Conservation (phyloP, 2,329 filamentous ascomycete genomes). For the Alternaria hordeiaustralica region DNA sequence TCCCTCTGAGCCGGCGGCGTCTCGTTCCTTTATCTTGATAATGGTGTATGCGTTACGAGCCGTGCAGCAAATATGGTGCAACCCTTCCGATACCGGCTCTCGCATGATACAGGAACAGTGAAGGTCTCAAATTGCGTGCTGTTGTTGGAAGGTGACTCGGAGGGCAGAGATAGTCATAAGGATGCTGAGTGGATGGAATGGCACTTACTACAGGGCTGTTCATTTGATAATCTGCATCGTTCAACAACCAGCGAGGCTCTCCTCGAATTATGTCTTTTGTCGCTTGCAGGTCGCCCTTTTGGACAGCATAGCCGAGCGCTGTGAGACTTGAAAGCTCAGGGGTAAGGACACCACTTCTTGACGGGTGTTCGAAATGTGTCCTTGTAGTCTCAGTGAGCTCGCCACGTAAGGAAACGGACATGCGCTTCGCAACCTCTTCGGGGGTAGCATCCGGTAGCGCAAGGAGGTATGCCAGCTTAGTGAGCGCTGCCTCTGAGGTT, state of each 20-base stretch:
- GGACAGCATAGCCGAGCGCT: conserved; percentile 80
- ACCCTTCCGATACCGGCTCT: conserved; percentile 37
- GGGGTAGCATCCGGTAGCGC: conserved; percentile 69
- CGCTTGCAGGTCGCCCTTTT: conserved; percentile 69
- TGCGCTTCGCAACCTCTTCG: conserved; percentile 70
- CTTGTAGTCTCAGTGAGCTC: conserved; percentile 80
- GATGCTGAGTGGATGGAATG: conserved; percentile 29
- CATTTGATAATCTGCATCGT: conserved; percentile 79
- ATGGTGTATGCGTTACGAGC: conserved; percentile 24
- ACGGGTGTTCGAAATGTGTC: conserved; percentile 78
- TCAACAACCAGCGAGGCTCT: conserved; percentile 72
- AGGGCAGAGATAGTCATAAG: conserved; percentile 28
- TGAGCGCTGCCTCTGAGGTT: conserved; percentile 88
- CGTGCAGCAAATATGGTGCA: conserved; percentile 17
- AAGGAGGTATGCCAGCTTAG: conserved; percentile 87
- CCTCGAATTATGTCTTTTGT: conserved; percentile 72
- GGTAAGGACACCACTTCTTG: conserved; percentile 61
- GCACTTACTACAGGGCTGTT: conserved; percentile 67
- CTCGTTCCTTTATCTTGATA: conserved; percentile 37
- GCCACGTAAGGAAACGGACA: conserved; percentile 78
- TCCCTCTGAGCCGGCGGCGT: conserved; percentile 33
- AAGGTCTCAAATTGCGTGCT: conserved; percentile 8
- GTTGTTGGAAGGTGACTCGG: conserved; percentile 22
- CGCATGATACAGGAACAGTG: conserved; percentile 15
- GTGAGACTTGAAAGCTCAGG: conserved; percentile 71